Conservation (phyloP, 1,284 basidiomycete species). For the Irpex sp. region DNA sequence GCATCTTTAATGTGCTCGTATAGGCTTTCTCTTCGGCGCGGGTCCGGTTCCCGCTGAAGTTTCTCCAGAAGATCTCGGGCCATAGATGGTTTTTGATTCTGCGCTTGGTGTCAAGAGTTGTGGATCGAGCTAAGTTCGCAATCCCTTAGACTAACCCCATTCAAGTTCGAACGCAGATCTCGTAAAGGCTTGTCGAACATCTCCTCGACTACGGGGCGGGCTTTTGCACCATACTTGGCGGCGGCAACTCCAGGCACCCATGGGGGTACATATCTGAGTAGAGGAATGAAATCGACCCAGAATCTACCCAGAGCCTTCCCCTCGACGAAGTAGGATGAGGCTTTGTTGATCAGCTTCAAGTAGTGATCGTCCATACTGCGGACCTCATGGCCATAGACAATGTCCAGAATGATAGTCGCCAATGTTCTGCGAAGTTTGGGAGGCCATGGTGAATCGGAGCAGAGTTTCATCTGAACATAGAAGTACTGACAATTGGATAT, state of each 20-base stretch:
- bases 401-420: constrained; percentile 25
- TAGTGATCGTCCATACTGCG: constrained; percentile 18
- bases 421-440: neutral
- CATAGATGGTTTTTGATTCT: neutral
- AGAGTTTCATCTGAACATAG: no score
- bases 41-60: neutral
- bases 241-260: constrained; percentile 1
- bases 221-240: neutral
- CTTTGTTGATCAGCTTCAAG: constrained; percentile 17
- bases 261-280: neutral
- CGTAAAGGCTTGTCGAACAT: constrained; percentile 1
- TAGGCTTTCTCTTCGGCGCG: neutral
- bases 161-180: neutral
- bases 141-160: no score
- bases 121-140: no score
- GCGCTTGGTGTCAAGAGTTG: neutral
- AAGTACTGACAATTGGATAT: neutral
- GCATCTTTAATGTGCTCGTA: neutral
- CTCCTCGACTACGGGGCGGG: neutral
- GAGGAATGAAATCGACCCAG: neutral
- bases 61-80: neutral
- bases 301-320: neutral
- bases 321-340: neutral
- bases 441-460: neutral
- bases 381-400: constrained; percentile 27